Base-by-base conservation (phyloP, 495 filamentous ascomycete genomes). In the Penicillium lividum region DNA sequence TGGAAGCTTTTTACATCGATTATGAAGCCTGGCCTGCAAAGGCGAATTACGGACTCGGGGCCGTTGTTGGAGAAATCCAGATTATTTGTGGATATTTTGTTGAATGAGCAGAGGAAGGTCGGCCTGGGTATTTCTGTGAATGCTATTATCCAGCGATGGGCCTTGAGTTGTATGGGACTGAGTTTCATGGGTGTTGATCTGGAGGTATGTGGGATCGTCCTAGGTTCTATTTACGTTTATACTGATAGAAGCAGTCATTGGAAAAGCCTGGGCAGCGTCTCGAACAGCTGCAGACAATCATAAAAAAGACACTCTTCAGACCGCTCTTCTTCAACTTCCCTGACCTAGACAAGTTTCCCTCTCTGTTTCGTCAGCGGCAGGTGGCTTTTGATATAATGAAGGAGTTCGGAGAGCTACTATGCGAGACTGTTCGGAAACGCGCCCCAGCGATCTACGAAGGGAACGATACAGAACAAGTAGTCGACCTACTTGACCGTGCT, bases 271-370 rank as follows among this genome's bases (percentile, higher is more conserved):
- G 53, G 3, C 63, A 65, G 36, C 67, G 67, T 16, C 47, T 69
- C 25, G 67, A 69, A 60, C 16, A 61, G n/a, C 64, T 69, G 34
- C 67, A 69, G 48, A 62, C 64, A 7, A 67, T 67, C 42, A 69
- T 69, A 38, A 69, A 69, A 54, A 63, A 61, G 38, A 67, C 58
- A 10, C 71, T 73, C 16, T 77, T 76, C 66, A 73, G 73, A 40
- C 74, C 73, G 1, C 53, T 75, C 7, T 76, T 62, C 62, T 68
- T 77, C 52, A 75, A 69, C 56, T 76, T 76, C 53, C 74, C 74
- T 3, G 62, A 71, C 18, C 66, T 75, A 0, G 73, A 77, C 18
- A 57, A 61, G 29, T 69, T 67, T 51, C 65, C 65, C 5, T 51
- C 38, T 25, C 25, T 70, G n/a, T 63, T 75, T 25, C 58, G 29